Conservation (phyloP, 2,329 filamentous ascomycete genomes). For the Aureobasidium sp. region DNA sequence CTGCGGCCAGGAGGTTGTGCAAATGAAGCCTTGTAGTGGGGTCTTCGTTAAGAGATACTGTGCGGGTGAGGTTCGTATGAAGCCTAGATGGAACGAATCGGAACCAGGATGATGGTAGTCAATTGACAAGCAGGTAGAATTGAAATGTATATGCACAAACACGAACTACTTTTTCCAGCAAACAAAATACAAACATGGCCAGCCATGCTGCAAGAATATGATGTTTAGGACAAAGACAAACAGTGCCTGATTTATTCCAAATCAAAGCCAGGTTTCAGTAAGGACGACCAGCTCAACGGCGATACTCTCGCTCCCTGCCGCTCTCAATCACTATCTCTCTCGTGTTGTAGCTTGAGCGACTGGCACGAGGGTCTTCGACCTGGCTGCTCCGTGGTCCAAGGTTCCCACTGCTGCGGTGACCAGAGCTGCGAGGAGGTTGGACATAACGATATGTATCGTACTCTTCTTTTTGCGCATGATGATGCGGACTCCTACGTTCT, state of each 20-base stretch:
- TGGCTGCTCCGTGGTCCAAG: constrained; percentile 15
- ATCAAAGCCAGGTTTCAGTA: neutral
- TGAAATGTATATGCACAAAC: no score
- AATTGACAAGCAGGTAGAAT: no score
- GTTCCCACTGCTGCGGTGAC: constrained; percentile 14
- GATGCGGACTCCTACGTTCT: constrained; percentile 23
- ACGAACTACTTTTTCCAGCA: no score
- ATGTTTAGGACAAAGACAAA: neutral
- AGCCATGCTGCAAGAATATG: no score
- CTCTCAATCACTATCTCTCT: constrained; percentile 15
- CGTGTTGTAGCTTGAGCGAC: constrained; percentile 16
- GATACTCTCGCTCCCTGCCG: constrained; percentile 12
- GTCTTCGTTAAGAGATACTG: no score
- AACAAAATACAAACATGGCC: no score
- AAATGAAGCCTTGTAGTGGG: no score
- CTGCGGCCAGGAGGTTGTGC: no score
- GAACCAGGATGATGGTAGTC: no score
- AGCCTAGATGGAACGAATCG: no score
- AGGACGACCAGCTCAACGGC: neutral
- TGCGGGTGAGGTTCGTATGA: no score
- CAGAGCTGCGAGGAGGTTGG: constrained; percentile 25
- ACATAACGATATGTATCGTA: constrained; percentile 41
- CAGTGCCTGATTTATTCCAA: neutral
- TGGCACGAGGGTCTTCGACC: constrained; percentile 18
- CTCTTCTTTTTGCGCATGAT: constrained; percentile 20